Conservation (phyloP, 768 basidiomycete species). For the Naganishia onofrii region DNA sequence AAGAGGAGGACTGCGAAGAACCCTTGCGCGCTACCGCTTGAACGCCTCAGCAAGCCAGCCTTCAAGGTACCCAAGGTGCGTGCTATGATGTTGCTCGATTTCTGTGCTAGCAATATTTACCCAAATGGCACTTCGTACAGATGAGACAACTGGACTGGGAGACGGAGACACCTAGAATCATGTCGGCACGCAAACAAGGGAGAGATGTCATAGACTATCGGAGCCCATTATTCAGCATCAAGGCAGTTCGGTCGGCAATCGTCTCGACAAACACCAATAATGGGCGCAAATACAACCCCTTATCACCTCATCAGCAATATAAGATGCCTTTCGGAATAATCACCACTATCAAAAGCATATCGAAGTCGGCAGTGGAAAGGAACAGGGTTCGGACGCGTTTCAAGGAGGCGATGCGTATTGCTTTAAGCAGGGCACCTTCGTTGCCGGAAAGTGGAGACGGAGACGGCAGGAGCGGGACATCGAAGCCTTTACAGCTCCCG, state of each 20-base stretch:
- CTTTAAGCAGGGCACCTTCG: conserved; percentile 11
- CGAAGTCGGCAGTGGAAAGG: conserved; percentile 27
- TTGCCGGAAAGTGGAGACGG: neutral
- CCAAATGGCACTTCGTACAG: neutral
- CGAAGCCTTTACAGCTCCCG: neutral
- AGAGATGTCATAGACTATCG: conserved; percentile 16
- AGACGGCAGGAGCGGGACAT: neutral
- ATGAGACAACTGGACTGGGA: conserved; percentile 24
- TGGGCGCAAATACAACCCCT: conserved; percentile 7
- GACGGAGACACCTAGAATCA: conserved; percentile 9
- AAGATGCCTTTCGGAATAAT: conserved; percentile 29
- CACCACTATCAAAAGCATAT: conserved; percentile 30
- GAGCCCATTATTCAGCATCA: conserved; percentile 17
- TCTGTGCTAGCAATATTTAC: neutral
- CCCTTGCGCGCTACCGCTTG: conserved; percentile 19
- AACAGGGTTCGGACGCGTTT: conserved; percentile 30
- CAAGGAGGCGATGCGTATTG: conserved; percentile 30
- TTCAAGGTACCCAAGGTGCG: neutral
- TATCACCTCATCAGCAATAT: conserved; percentile 1
- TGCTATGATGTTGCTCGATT: neutral
- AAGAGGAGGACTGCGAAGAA: conserved; percentile 13
- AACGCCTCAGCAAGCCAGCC: neutral
- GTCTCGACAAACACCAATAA: neutral
- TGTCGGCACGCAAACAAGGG: conserved; percentile 9
- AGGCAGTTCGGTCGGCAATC: conserved; percentile 1